A percentile compares a stretch with the other conserved stretches of the same genome.
Evolutionary conservation across 306 rosid genomes (phyloP).

Genomic region (Ammopiptanthus mongolicus): DNA sequence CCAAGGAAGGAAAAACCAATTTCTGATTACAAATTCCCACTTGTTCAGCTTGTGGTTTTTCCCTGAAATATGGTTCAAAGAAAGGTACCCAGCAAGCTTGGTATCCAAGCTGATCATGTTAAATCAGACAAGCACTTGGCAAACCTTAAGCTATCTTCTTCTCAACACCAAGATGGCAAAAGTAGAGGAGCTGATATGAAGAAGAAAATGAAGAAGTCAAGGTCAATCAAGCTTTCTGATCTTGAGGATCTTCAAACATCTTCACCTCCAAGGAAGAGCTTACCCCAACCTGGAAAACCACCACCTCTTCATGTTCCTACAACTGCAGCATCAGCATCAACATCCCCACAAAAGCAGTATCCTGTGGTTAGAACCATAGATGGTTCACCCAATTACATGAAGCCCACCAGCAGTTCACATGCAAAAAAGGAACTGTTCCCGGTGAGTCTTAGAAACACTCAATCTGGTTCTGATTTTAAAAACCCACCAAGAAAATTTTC

Average conservation of each 20-base stretch:
- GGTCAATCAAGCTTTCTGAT: conserved; percentile 58
- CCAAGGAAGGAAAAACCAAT: conserved; percentile 40
- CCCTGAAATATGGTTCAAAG: conserved; percentile 79
- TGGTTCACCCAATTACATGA: conserved; percentile 90
- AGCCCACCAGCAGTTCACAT: conserved; percentile 84
- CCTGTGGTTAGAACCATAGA: conserved; percentile 28
- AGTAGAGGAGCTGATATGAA: conserved; percentile 66
- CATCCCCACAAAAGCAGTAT: conserved; percentile 36
- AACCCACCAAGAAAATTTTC: conserved; percentile 22
- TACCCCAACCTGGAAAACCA: conserved; percentile 47
- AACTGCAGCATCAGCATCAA: conserved; percentile 3
- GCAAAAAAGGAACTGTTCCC: conserved; percentile 71
- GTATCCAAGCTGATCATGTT: conserved; percentile 59
- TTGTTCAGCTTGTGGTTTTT: conserved; percentile 19
- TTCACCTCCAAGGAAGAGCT: conserved; percentile 31
- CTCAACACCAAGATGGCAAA: conserved; percentile 63
- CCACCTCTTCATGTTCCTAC: conserved; percentile 32
- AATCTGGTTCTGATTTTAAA: conserved; percentile 33
- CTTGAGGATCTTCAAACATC: conserved; percentile 45
- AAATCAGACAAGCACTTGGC: conserved; percentile 47
- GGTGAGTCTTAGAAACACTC: conserved; percentile 47
- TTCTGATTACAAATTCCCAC: neutral
- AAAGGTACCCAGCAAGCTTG: conserved; percentile 55
- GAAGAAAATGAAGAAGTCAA: conserved; percentile 78
- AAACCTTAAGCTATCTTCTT: conserved; percentile 42